phyloP scores from a whole-genome alignment of 345 rosid genomes.

The Gossypium longicalyx region DNA sequence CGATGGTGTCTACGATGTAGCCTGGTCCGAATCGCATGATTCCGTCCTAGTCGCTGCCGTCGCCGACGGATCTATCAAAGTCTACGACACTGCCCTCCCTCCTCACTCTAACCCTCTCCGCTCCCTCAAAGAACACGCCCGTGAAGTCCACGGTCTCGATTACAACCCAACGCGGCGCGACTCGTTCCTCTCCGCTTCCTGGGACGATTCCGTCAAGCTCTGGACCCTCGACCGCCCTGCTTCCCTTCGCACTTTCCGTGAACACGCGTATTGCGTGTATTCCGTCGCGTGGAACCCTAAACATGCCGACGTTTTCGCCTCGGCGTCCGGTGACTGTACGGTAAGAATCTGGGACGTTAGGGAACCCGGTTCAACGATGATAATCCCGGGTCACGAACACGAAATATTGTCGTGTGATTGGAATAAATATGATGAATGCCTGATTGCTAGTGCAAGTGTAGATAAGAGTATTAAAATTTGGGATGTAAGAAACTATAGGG shows the following conservation, averaged over 20 bases:
- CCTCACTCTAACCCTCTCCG: conserved; percentile 70
- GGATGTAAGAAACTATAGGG: conserved; percentile 77
- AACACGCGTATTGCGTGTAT: conserved; percentile 86
- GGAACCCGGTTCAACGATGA: conserved; percentile 88
- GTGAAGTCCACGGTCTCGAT: conserved; percentile 80
- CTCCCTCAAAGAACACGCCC: conserved; percentile 82
- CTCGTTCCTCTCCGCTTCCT: conserved; percentile 77
- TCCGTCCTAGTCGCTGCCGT: conserved; percentile 73
- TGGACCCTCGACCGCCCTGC: conserved; percentile 90
- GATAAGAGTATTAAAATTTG: conserved; percentile 75
- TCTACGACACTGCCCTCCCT: conserved; percentile 74
- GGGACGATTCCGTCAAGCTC: conserved; percentile 90
- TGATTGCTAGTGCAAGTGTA: conserved; percentile 70
- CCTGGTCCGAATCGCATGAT: conserved; percentile 96
- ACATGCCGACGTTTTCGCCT: conserved; percentile 86
- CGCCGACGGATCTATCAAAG: conserved; percentile 85
- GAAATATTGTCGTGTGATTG: conserved; percentile 82
- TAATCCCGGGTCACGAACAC: conserved; percentile 78
- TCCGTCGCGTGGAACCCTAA: conserved; percentile 82
- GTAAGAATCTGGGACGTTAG: conserved; percentile 83
- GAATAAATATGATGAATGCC: conserved; percentile 91
- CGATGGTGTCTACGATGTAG: conserved; percentile 80
- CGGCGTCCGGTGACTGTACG: conserved; percentile 88
- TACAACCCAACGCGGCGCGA: conserved; percentile 93
- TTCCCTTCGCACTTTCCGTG: conserved; percentile 78